Conservation (phyloP, 176 grass and related monocot genomes). For the bread wheat (Triticum aestivum) region DNA sequence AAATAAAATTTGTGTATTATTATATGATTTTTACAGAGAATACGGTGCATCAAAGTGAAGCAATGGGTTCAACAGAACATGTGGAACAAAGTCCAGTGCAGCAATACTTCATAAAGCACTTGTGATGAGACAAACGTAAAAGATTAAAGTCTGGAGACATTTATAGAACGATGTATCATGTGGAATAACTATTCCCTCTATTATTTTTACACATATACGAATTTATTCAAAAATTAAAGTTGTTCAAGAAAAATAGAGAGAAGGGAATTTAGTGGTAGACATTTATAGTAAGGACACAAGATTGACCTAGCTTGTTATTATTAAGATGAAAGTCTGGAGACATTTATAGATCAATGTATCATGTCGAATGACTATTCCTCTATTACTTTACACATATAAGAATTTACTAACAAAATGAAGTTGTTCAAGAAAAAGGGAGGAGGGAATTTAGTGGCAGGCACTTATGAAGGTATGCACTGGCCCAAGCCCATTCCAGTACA, state of each 20-base stretch:
- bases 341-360: neutral
- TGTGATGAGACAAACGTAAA: neutral
- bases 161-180: neutral
- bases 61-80: conserved; percentile 19
- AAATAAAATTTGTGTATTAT: neutral
- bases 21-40: conserved; percentile 18
- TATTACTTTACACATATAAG: neutral
- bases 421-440: neutral
- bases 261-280: neutral
- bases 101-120: neutral
- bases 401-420: conserved; percentile 10
- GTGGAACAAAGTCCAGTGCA: neutral
- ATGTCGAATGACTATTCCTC: neutral
- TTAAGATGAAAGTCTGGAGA: neutral
- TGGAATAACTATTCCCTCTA: conserved; percentile 9
- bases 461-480: neutral
- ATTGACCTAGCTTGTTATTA: neutral
- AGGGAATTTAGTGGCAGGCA: neutral
- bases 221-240: conserved; percentile 15
- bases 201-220: neutral
- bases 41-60: neutral
- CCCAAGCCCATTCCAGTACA: neutral
- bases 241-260: conserved; percentile 2
- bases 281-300: conserved; percentile 18
- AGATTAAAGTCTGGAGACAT: neutral